Evolutionary conservation across 1,139 yeast species (phyloP), one percentile per base, ranked within the genome.

Genomic region (Pichia sp.): DNA sequence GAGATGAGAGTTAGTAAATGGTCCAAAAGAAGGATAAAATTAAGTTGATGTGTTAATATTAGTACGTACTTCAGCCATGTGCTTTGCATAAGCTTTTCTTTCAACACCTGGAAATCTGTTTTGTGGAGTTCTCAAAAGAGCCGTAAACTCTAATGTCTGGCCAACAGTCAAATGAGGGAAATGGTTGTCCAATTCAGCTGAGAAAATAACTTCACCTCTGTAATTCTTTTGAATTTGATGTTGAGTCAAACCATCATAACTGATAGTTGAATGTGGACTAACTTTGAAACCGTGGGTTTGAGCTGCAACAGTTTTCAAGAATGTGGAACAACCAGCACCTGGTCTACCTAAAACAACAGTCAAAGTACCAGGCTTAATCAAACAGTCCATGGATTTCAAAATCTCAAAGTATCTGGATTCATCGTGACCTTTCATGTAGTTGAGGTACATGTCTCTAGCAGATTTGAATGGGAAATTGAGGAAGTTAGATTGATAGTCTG

Each of bases 281-380:
- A 82, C 52, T 29, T 73, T 61, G 55, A 81, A 83, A 35, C 93
- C 94, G 53, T 79, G 75, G 5, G 88, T 80, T 45, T 77, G 75
- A 24, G 81, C 60, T 8, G 88, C 72, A 41, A 83, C 68, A 1
- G 91, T 70, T 51, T 81, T 82, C 50, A 84, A 61, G 35, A 82
- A 68, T 2, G 94, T 82, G 2, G 94, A 72, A 59, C 94, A 84
- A 40, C 94, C 94, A 20, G 88, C 75, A 52, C 94, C 94, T 1
- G 94, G 94, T 56, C 88, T 73, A 34, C 93, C 94, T 27, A 83
- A 60, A 2, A 83, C 93, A 33, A 83, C 85, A 10, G 86, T 73
- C 38, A 84, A 64, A 49, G 82, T 86, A 37, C 94, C 88, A 0
- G 93, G 84, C 30, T 65, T 62, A 44, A 80, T 64, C 3, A 77